Base-by-base conservation (phyloP, 495 filamentous ascomycete species). In the Daldinia grandis region DNA sequence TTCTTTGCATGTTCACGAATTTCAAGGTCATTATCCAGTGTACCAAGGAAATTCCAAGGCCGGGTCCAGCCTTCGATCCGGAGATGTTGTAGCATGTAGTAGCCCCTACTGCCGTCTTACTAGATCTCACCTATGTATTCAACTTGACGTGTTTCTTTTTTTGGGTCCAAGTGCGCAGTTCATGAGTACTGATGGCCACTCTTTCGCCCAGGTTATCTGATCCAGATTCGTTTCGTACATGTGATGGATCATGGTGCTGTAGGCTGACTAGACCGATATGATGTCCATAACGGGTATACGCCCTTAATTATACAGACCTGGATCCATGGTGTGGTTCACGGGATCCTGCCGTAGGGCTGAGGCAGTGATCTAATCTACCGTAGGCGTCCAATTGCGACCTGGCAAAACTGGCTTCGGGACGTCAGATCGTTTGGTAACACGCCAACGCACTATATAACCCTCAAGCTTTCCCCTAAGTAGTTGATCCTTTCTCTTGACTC, bases 291-390 rank as follows among this genome's bases (percentile, higher is more conserved):
- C 33, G 27, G 63, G 64, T 55, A 65, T 58, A 73, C 42, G 49
- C 64, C 64, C 33, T 31, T 40, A 55, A 27, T 66, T 54, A 58
- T 61, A 62, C 42, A 53, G 14, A 53, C 24, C 33, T 54, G 70
- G 61, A 69, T 69, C 61, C 56, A 42, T 57, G 65, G 70, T 69
- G 70, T 73, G 62, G 62, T 54, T 44, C 61, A 62, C 64, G 61
- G 61, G 68, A 73, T 73, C 69, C 69, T 72, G 37, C 69, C 70
- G 57, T 73, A 73, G 70, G 70, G 70, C 70, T 73, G 70, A 72
- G 60, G 70, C 49, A 68, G 58, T 62, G 57, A 62, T 53, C 57
- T 64, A 65, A 73, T 73, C 65, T 73, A 47, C 57, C 58, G 57
- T 66, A 31, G 57, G 61, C 50, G 42, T 68, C 60, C 70, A 62